Conservation (phyloP, 2,329 filamentous ascomycete genomes). For the Helminthosporium solani region DNA sequence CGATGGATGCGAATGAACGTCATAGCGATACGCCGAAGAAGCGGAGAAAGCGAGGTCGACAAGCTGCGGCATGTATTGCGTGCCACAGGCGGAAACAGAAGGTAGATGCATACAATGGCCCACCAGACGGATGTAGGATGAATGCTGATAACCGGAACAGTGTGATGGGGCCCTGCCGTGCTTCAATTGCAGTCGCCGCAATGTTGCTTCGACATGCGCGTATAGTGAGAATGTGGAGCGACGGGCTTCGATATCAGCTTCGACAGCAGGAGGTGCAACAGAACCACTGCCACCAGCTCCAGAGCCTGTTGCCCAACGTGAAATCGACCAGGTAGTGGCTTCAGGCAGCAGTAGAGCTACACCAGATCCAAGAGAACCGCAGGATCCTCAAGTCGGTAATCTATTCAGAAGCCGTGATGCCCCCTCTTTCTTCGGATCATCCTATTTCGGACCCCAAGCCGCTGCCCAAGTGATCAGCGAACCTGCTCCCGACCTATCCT, state of each 20-base stretch:
- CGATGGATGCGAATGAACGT: background rate
- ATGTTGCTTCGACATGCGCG: conserved; percentile 13
- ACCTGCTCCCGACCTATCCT: conserved; percentile 17
- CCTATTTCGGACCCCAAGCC: conserved; percentile 21
- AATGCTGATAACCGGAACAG: background rate
- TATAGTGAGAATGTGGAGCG: conserved; percentile 13
- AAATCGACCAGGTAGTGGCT: background rate
- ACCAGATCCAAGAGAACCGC: background rate
- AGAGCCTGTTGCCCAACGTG: background rate
- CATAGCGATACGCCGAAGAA: conserved; percentile 1
- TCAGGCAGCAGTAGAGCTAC: background rate
- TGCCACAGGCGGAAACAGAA: conserved; percentile 22
- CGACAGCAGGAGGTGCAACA: too few relatives aligned
- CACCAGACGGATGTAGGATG: background rate
- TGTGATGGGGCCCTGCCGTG: conserved; percentile 20
- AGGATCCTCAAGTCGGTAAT: conserved; percentile 16
- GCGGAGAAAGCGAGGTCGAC: conserved; percentile 18
- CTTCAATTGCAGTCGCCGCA: conserved; percentile 17
- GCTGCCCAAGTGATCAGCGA: conserved; percentile 21
- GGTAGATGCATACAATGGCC: background rate
- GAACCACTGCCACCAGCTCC: too few relatives aligned
- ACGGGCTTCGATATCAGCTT: background rate
- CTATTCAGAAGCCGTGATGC: conserved; percentile 20
- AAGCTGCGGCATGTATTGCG: conserved; percentile 15
- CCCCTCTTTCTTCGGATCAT: conserved; percentile 21